Base-by-base conservation (phyloP, 2,329 filamentous ascomycete species). In the Claviceps sp. region DNA sequence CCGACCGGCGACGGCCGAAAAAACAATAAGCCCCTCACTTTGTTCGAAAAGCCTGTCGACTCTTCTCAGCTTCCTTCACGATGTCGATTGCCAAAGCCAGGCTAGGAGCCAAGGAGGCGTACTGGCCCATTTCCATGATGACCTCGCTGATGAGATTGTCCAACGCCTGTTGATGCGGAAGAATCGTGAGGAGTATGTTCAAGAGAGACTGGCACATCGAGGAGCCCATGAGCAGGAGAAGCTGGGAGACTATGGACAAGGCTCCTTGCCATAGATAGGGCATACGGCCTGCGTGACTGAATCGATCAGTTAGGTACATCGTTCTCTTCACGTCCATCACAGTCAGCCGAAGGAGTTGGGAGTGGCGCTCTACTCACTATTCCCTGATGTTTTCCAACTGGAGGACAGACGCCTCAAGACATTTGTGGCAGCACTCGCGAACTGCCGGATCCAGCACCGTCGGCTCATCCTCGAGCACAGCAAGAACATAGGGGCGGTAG, bases 181-280 rank as follows among this genome's bases (percentile, higher is more conserved):
- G 73, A 24, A 82, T 62, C 2, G 71, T 73, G 48, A 77, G 55
- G 63, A 91, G 72, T 42, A 90, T 81, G 48, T 72, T 76, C 24
- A 79, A 81, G 3, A 91, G 76, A 5, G 82, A 82, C 1, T 82
- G 81, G 8, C 83, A 89, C 81, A 91, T 87, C 16, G 84, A 89
- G 16, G 87, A 85, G 6, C 86, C 87, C 87, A 93, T 91, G 37
- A 93, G 79, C 44, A 93, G 73, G 16, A 93, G 72, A 2, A 85
- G 85, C 66, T 93, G 87, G 5, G 85, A 89, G 22, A 90, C 85
- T 62, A 93, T 87, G 22, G 85, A 89, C 40, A 93, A 74, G 8
- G 87, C 85, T 18, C 87, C 87, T 70, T 91, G 87, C 83, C 86
- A 93, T 9, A 91, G 76, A 67, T 91, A 93, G 13, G 87, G 87